Evolutionary conservation across 1,284 basidiomycete genomes (phyloP), one percentile per base, ranked within the genome.

Genomic region (Peniophora sp.): DNA sequence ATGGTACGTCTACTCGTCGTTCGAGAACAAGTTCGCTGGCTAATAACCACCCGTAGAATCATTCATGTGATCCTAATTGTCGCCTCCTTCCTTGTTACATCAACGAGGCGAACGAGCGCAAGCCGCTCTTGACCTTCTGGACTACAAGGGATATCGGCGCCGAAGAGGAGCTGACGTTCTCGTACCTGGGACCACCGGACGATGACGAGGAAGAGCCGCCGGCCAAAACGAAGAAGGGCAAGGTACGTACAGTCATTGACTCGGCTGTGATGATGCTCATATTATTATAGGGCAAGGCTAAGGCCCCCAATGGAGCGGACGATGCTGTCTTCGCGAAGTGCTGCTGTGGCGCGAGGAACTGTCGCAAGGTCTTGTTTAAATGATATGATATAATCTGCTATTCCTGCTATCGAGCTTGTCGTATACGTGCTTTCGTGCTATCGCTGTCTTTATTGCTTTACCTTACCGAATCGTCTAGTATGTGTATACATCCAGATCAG

Each of bases 41-140:
- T 32, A 41, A 50, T 54, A 48, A 57, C n/a, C 27, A 22, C 23
- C 3, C 39, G 14, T 54, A 92, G 88, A 94, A 94, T 59, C 92
- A 96, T 60, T 92, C 87, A 15, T 96, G 92, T 61, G 83, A 91
- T 54, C 92, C 93, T 0, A 97, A 96, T 62, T 81, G 88, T 54
- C 64, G 64, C 3, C 75, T 92, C 11, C 73, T 76, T n/a, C 74
- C 88, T 1, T 84, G 82, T 32, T 83, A 81, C 57, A 72, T 76
- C 54, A 73, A 77, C 49, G 74, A 75, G 57, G 58, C 71, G 51
- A 62, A 72, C 60, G 62, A 78, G 44, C 63, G 68, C 12, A 73
- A 73, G 59, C 71, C 68, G 0, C 57, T 69, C 3, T 66, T 94
- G 3, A 75, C 81, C 0, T 75, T 94, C 17, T 93, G 93, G 63